phyloP scores from a whole-genome alignment of 1,139 yeast genomes.

The Eremothecium cymbalariae region DNA sequence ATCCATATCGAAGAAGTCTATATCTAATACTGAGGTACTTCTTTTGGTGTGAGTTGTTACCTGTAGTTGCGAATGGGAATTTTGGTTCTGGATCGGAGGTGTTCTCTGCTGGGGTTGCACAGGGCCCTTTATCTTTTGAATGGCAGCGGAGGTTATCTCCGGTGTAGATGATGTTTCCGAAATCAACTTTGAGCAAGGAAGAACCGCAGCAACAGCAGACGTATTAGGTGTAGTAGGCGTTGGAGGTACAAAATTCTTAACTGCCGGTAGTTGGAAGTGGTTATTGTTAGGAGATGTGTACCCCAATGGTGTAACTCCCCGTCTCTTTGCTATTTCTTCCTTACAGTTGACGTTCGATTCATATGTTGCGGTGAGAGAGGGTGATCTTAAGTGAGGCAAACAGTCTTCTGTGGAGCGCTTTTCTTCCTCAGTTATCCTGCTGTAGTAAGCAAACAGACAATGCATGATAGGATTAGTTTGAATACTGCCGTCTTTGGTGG shows the following conservation, averaged over 20 bases:
- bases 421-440: slow-evolving; percentile 1
- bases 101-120: neutral
- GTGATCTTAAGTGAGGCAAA: neutral
- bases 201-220: too few relatives aligned
- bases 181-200: too few relatives aligned
- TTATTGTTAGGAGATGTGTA: neutral
- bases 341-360: neutral
- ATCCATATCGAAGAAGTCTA: slow-evolving; percentile 22
- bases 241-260: slow-evolving; percentile 4
- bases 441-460: slow-evolving; percentile 7
- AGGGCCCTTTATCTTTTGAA: too few relatives aligned
- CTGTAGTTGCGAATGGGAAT: slow-evolving; percentile 1
- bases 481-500: slow-evolving; percentile 11
- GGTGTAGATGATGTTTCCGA: too few relatives aligned
- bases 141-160: too few relatives aligned
- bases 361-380: neutral
- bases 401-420: neutral
- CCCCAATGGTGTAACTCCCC: neutral
- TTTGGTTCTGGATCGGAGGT: neutral
- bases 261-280: neutral
- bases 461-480: slow-evolving; percentile 12
- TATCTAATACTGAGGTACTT: slow-evolving; percentile 23
- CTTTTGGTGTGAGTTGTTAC: slow-evolving; percentile 19
- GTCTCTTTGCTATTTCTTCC: neutral
- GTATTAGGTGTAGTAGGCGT: slow-evolving; percentile 5